Evolutionary conservation across 208 protist species (phyloP).

Genomic region (Crithidia fasciculata): DNA sequence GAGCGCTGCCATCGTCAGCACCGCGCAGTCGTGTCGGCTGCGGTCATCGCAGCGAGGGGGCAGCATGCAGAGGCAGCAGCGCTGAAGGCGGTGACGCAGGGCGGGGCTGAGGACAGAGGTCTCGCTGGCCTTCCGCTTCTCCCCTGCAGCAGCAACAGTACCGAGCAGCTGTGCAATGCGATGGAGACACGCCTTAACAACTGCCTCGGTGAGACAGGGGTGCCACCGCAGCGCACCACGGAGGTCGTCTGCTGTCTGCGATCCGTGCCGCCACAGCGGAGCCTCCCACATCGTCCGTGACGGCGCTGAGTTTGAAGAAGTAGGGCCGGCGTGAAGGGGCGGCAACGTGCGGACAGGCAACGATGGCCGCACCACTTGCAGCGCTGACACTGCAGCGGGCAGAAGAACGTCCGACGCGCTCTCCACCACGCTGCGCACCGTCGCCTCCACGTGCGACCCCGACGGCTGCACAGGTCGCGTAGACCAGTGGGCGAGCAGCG

Average conservation of each 20-base stretch:
- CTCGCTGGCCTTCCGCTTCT: background rate
- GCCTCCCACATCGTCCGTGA: background rate
- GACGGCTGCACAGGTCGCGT: background rate
- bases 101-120: background rate
- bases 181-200: constrained; percentile 57
- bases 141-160: constrained; percentile 7
- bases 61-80: constrained; percentile 32
- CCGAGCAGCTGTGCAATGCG: constrained; percentile 44
- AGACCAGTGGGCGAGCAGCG: background rate
- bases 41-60: constrained; percentile 15
- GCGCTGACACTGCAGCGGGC: constrained; percentile 6
- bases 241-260: constrained; percentile 11
- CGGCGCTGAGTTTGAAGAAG: background rate
- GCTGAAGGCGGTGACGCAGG: constrained; percentile 32
- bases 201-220: constrained; percentile 22
- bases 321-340: no score
- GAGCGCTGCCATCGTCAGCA: constrained; percentile 40
- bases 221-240: constrained; percentile 29
- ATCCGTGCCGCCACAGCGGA: background rate
- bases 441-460: constrained; percentile 3
- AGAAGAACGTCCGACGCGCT: constrained; percentile 20
- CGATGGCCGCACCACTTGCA: background rate
- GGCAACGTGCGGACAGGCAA: background rate
- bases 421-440: constrained; percentile 20
- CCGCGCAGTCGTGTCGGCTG: constrained; percentile 32